Base-by-base conservation (phyloP, 2,329 filamentous ascomycete species). In the Bipolaris cookei region DNA sequence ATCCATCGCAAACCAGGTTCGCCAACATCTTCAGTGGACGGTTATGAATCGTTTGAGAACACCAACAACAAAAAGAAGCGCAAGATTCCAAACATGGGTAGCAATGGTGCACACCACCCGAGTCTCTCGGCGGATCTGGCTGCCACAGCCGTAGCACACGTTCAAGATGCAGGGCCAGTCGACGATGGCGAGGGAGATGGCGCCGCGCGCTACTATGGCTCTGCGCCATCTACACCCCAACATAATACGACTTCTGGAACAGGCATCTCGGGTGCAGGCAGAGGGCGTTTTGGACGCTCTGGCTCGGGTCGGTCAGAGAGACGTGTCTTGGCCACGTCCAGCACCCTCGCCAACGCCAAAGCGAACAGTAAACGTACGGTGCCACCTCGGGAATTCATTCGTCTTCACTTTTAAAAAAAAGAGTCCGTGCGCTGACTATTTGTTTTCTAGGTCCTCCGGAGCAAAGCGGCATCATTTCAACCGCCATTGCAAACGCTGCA, bases 41-140 rank as follows among this genome's bases (percentile, higher is more conserved):
- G 93, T 13, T 98, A 98, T 75, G 95, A 99, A 76, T 95, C 92
- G 6, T 96, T 97, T 69, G 95, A 99, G 77, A 98, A 98, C 70
- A 96, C 92, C 34, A 98, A 97, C 76, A 99, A 99, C 75, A 99
- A 99, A 79, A 99, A 98, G 82, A 98, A 99, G 78, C 86, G 95
- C 66, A 99, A 99, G 79, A 98, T 99, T 35, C 95, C 95, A 0
- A 92, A 92, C 0, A 92, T 91, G 8, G 90, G 91, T 16, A 90
- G 91, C 68, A 82, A 87, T 13, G 85, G 80, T 52, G 78, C 82
- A 61, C 84, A 87, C 70, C 82, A 87, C 62, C 64, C 68, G 35
- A 79, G 81, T 54, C 76, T 90, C 49, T 86, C 86, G 14, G 82
- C 85, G 25, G 88, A 90, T 64, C 81, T 90, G 75, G 84, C 86